Conservation (phyloP, 1,284 basidiomycete species). For the Sporisorium graminicola region DNA sequence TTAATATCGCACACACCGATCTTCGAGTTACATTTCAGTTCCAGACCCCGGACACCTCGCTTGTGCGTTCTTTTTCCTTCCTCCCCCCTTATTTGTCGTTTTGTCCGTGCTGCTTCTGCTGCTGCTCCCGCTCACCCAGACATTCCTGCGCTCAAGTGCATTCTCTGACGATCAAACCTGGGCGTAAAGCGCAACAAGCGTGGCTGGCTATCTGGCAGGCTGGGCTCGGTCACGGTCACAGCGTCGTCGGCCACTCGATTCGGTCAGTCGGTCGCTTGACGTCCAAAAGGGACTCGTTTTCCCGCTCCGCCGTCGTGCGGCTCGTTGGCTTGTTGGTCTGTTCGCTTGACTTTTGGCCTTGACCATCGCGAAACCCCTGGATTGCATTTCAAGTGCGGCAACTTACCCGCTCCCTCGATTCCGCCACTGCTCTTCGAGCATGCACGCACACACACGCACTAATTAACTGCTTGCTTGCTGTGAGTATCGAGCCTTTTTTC, state of each 20-base stretch:
- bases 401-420: constrained; percentile 7
- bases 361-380: neutral
- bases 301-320: constrained; percentile 1
- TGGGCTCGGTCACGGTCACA: no score
- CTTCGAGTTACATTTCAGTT: constrained; percentile 33
- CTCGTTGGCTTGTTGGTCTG: neutral
- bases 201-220: no score
- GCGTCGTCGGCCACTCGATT: neutral
- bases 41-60: constrained; percentile 26
- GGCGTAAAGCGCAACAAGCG: neutral
- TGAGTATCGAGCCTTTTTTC: neutral
- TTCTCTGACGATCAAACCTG: constrained; percentile 1
- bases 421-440: no score
- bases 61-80: neutral
- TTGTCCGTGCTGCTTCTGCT: no score
- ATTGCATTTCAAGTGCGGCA: neutral
- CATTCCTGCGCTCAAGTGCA: neutral
- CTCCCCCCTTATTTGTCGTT: neutral
- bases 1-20: constrained; percentile 11
- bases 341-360: neutral
- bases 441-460: no score
- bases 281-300: neutral
- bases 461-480: neutral
- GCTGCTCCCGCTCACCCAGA: neutral
- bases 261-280: neutral